Percentiles rank a stretch among this genome's conserved stretches.
phyloP scores from a whole-genome alignment of 176 grass and related monocot genomes.

The Hsuehochloa calcarea region DNA sequence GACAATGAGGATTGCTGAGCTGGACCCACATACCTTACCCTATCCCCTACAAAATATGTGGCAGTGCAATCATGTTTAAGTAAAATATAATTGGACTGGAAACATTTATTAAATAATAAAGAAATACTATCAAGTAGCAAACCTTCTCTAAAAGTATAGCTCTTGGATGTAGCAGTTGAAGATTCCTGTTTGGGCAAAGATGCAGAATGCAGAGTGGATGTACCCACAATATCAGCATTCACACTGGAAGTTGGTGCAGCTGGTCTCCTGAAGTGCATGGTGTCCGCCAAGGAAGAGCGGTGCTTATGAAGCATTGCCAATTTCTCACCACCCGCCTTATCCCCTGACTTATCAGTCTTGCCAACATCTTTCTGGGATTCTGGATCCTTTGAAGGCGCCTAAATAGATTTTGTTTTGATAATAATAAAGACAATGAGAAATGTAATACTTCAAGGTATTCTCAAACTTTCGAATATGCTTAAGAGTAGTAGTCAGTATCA shows the following conservation, averaged over 20 bases:
- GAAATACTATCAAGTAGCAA: slow-evolving; percentile 25
- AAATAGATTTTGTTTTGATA: slow-evolving; percentile 19
- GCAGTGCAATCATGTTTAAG: slow-evolving; percentile 12
- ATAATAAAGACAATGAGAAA: not conserved
- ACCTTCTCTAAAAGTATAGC: slow-evolving; percentile 97
- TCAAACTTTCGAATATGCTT: not conserved
- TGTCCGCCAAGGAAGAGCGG: slow-evolving; percentile 55
- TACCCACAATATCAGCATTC: slow-evolving; percentile 89
- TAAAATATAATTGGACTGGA: slow-evolving; percentile 21
- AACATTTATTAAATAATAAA: slow-evolving; percentile 2
- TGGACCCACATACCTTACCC: slow-evolving; percentile 76
- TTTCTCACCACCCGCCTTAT: slow-evolving; percentile 51
- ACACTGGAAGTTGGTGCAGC: slow-evolving; percentile 81
- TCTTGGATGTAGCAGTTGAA: slow-evolving; percentile 90
- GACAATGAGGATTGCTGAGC: slow-evolving; percentile 44
- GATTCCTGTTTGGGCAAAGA: slow-evolving; percentile 82
- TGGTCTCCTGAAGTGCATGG: slow-evolving; percentile 67
- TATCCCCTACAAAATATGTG: slow-evolving; percentile 65
- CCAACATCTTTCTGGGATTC: slow-evolving; percentile 68
- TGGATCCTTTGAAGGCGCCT: slow-evolving; percentile 73
- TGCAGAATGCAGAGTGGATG: slow-evolving; percentile 77
- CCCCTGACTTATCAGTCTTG: slow-evolving; percentile 58
- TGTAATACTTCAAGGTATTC: slow-evolving; percentile 17
- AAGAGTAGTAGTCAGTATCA: slow-evolving; percentile 2
- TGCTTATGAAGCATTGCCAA: slow-evolving; percentile 64